Evolutionary conservation across 2,329 filamentous ascomycete genomes (phyloP).

Genomic region (Pseudogymnoascus sp.): DNA sequence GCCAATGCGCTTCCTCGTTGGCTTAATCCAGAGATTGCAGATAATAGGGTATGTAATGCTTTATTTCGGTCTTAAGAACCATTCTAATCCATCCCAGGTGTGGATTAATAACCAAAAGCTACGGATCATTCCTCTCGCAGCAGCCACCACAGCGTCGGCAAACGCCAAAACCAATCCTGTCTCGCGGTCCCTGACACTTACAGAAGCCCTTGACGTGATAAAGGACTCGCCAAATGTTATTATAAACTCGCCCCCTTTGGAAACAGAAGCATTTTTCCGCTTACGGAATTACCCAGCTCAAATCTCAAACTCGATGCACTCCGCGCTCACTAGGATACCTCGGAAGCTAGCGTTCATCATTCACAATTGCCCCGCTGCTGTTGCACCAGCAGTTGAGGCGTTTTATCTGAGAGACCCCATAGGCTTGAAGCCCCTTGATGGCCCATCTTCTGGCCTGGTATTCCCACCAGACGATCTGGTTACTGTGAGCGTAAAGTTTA

Average conservation of each 20-base stretch:
- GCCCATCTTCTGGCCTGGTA: constrained; percentile 43
- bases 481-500: constrained; percentile 71
- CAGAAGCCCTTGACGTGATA: constrained; percentile 58
- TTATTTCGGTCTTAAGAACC: neutral
- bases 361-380: constrained; percentile 64
- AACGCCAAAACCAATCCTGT: constrained; percentile 32
- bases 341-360: constrained; percentile 75
- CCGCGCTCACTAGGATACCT: constrained; percentile 65
- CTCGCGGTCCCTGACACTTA: constrained; percentile 48
- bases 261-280: constrained; percentile 86
- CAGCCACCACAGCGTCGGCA: constrained; percentile 28
- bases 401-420: constrained; percentile 88
- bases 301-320: constrained; percentile 68
- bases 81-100: constrained; percentile 39
- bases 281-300: constrained; percentile 75
- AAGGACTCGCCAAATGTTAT: constrained; percentile 48
- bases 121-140: constrained; percentile 58
- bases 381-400: constrained; percentile 78
- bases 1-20: constrained; percentile 80
- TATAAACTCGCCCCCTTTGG: constrained; percentile 65
- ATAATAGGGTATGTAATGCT: constrained; percentile 53
- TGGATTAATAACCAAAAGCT: constrained; percentile 80
- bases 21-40: constrained; percentile 85
- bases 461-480: constrained; percentile 78
- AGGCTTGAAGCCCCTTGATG: constrained; percentile 60